phyloP scores from a whole-genome alignment of 768 basidiomycete genomes.

The Cantharellus cinnabarinus region DNA sequence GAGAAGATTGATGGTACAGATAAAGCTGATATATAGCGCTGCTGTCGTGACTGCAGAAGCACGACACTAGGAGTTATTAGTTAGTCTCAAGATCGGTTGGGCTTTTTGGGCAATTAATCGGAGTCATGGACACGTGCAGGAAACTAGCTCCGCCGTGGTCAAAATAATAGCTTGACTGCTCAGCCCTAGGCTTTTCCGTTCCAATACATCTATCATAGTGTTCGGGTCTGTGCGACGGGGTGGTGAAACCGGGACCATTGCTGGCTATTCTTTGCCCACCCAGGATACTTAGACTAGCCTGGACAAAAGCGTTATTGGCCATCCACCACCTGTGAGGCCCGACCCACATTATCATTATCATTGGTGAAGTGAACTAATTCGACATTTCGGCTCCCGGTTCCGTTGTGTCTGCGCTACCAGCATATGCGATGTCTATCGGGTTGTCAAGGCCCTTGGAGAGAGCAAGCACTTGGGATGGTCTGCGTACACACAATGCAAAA shows the following conservation, averaged over 20 bases:
- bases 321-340: slow-evolving; percentile 16
- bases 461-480: slow-evolving; percentile 75
- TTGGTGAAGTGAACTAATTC: slow-evolving; percentile 47
- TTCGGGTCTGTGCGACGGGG: too few relatives aligned
- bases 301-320: slow-evolving; percentile 53
- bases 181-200: slow-evolving; percentile 1
- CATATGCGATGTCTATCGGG: slow-evolving; percentile 56
- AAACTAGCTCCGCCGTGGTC: too few relatives aligned
- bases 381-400: slow-evolving; percentile 19
- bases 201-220: slow-evolving; percentile 75
- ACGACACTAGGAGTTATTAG: too few relatives aligned
- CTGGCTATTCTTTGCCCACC: too few relatives aligned
- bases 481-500: slow-evolving; percentile 15
- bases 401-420: slow-evolving; percentile 36
- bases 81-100: too few relatives aligned
- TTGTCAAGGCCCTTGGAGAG: slow-evolving; percentile 44
- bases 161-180: not conserved
- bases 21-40: too few relatives aligned
- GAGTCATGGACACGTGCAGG: too few relatives aligned
- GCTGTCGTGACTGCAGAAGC: too few relatives aligned
- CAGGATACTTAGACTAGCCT: slow-evolving; percentile 27
- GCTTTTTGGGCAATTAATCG: too few relatives aligned
- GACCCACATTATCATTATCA: slow-evolving; percentile 15
- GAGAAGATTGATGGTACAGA: too few relatives aligned
- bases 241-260: too few relatives aligned